Evolutionary conservation across 2,329 filamentous ascomycete species (phyloP), one percentile per base, ranked within the genome.

Genomic region (Claviceps arundinis): DNA sequence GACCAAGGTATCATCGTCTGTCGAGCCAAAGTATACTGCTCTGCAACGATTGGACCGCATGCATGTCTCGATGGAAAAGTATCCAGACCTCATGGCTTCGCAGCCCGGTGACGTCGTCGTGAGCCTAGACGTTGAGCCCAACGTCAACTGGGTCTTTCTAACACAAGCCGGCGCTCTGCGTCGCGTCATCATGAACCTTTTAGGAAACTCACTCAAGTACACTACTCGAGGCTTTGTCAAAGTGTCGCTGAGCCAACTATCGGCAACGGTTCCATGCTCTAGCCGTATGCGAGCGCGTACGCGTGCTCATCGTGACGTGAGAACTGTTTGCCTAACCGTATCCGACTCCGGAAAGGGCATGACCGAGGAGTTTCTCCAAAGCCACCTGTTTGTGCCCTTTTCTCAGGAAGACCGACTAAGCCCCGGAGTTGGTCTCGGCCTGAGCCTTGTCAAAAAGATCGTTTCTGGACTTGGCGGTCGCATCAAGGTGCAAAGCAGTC

Each of bases 341-440:
- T 69, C 71, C 0, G 84, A 87, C 57, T 82, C 83, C 0, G 84
- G 84, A 1, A 73, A 73, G 45, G 84, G 84, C 1, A 87, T 87
- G 38, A 75, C 74, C 0, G 69, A 76, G 5, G 77, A 84, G 11
- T 87, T 80, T 56, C 65, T 85, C 14, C 70, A 75, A 17, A 74
- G 78, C 6, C 72, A 74, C 16, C 63, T 86, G 0, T 87, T 82
- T 60, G 78, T 74, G 0, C 79, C 82, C 0, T 86, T 86, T 55
- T 65, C 72, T 0, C 84, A 87, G 55, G 84, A 87, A 58, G 74
- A 85, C 47, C 65, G 70, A 0, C 62, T 87, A 1, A 70, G 75
- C 0, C 73, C 77, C 0, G 83, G 84, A 0, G 78, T 78, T 0
- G 83, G 84, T 0, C 68, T 87, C 0, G 84, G 84, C 0, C 64